These are phyloP conservation scores for Pseudogymnoascus sp. DNA, from an alignment of 2,329 filamentous ascomycete species.

Conservation along the genomic window DNA sequence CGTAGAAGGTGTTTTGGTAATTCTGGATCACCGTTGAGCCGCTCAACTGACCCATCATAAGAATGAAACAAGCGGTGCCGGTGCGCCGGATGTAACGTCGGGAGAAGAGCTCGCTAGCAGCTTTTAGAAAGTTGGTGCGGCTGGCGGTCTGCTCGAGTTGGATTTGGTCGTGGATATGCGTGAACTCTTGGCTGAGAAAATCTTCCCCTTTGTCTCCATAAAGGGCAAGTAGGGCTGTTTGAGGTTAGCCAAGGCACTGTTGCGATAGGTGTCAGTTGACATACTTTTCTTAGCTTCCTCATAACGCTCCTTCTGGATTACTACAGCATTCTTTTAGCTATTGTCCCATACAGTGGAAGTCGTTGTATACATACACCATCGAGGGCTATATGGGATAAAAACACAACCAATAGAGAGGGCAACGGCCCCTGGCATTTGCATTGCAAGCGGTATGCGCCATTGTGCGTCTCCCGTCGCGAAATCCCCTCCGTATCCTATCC, in stretches of 20 bases:
- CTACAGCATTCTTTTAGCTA: background rate
- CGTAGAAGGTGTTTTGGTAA: conserved; percentile 31
- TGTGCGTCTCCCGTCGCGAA: conserved; percentile 25
- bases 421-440: conserved; percentile 24
- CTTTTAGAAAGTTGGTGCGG: conserved; percentile 14
- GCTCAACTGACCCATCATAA: conserved; percentile 29
- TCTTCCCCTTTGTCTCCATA: conserved; percentile 18
- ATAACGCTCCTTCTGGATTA: conserved; percentile 10
- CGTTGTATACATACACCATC: conserved; percentile 13
- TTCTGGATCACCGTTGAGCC: conserved; percentile 32
- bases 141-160: conserved; percentile 21
- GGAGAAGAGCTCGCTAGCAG: conserved; percentile 21
- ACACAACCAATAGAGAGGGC: conserved; percentile 13
- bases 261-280: background rate
- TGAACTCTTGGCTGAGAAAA: conserved; percentile 21
- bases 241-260: background rate
- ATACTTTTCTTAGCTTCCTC: conserved; percentile 10
- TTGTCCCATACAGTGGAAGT: background rate
- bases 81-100: conserved; percentile 27
- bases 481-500: conserved; percentile 32
- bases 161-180: conserved; percentile 27
- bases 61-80: conserved; percentile 27
- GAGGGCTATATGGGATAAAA: conserved; percentile 16
- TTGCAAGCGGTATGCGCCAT: conserved; percentile 30
- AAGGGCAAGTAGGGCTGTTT: conserved; percentile 14